Evolutionary conservation across 2,329 filamentous ascomycete genomes (phyloP).

Genomic region (Davidsoniella virescens): DNA sequence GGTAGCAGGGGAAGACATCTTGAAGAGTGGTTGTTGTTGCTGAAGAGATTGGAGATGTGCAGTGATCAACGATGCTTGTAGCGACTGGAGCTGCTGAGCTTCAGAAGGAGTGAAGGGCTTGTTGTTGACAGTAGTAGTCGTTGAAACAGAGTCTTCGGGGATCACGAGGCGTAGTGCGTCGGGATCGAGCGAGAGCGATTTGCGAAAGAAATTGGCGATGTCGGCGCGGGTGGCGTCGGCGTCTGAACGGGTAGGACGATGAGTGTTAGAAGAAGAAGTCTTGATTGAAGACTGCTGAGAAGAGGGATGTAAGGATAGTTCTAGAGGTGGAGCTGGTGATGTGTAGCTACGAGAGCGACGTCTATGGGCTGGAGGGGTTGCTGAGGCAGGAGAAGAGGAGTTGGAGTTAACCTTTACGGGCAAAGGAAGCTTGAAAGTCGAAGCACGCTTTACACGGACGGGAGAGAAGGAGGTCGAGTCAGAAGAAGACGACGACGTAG

Average conservation of each 20-base stretch:
- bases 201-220: conserved; percentile 6
- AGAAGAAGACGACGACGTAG: conserved; percentile 1
- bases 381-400: conserved; percentile 10
- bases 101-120: neutral
- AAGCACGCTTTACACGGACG: conserved; percentile 11
- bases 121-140: neutral
- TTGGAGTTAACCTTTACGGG: conserved; percentile 12
- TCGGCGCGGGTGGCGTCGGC: conserved; percentile 6
- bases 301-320: neutral
- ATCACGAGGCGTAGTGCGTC: conserved; percentile 25
- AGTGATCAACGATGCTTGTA: conserved; percentile 9
- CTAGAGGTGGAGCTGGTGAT: neutral
- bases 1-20: conserved; percentile 16
- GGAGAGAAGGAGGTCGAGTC: conserved; percentile 2
- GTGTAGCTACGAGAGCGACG: conserved; percentile 10
- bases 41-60: conserved; percentile 5
- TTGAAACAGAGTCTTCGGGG: neutral
- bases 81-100: conserved; percentile 7
- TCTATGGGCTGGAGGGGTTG: neutral
- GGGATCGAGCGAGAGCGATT: conserved; percentile 23
- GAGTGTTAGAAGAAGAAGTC: neutral
- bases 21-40: neutral
- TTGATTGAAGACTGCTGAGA: neutral
- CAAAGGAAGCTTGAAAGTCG: conserved; percentile 14
- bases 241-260: conserved; percentile 4